Evolutionary conservation across 805 yeast species (phyloP), one percentile per base, ranked within the genome.

Genomic region (Ogataea pignaliae): DNA sequence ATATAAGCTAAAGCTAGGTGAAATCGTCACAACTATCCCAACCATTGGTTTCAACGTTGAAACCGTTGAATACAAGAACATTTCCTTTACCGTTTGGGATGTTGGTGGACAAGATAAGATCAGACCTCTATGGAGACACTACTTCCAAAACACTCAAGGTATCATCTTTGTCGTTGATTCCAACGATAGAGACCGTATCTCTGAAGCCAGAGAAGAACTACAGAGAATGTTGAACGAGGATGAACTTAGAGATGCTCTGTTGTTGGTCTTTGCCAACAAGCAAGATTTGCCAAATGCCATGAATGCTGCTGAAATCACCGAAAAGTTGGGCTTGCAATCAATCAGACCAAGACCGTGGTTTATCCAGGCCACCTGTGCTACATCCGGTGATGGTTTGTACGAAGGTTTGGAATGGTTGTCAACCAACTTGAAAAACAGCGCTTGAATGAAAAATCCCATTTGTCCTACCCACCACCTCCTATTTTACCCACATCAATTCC

Each of bases 41-140:
- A 89, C 97, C 56, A 88, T 89, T 70, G 97, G 97, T 63, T 89
- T 89, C 83, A 89, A 89, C 70, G 97, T 89, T 59, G 97, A 89
- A 74, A 89, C 97, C 50, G 96, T 89, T 62, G 96, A 89, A 76
- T 88, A 89, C 79, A 89, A 89, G 76, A 89, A 89, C 83, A 88
- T 89, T 70, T 85, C 95, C 36, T 89, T 89, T 75, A 88, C 96
- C 48, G 97, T 89, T 54, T 89, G 97, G 98, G 98, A 91, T 81
- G 97, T 90, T 60, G 98, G 98, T 85, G 98, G 98, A 81, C 98
- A 91, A 78, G 97, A 89, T 72, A 90, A 90, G 75, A 91, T 91
- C 65, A 87, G 98, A 76, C 97, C 98, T 48, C 77, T 91, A 71
- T 91, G 98, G 98, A 86, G 97, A 81, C 95, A 91, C 73, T 91